Evolutionary conservation across 2,329 filamentous ascomycete species (phyloP).

Genomic region (Capronia coronata): DNA sequence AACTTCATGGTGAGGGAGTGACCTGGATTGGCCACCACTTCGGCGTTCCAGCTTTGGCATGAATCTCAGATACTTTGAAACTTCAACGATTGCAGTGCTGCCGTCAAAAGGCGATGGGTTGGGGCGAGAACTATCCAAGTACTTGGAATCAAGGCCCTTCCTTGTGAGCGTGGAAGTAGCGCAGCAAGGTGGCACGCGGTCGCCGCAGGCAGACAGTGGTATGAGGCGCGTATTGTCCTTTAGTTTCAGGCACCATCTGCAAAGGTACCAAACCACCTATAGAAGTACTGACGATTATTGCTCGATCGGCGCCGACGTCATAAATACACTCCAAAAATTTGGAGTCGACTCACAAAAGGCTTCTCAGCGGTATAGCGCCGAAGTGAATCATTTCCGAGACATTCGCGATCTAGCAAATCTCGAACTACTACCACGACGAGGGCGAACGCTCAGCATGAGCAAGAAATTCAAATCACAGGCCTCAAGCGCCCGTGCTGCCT

Average conservation of each 20-base stretch:
- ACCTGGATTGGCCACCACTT: constrained; percentile 5
- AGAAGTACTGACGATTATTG: no score
- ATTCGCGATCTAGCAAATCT: background rate
- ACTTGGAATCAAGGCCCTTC: no score
- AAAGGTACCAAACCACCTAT: no score
- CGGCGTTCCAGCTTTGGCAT: background rate
- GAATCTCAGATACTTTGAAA: background rate
- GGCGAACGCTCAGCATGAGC: constrained; percentile 42
- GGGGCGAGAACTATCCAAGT: no score
- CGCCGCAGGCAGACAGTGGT: no score
- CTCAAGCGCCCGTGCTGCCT: constrained; percentile 55
- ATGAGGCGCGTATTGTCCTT: no score
- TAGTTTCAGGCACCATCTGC: no score
- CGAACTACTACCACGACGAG: background rate
- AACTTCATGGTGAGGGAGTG: constrained; percentile 60
- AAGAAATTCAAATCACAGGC: constrained; percentile 59
- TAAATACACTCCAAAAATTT: background rate
- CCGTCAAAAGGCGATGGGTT: no score
- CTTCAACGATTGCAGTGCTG: background rate
- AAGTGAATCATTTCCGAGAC: background rate
- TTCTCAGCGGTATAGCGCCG: background rate
- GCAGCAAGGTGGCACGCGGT: no score
- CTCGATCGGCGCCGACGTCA: background rate
- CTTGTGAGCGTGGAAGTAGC: no score
- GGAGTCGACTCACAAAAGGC: background rate